Percentiles rank a stretch among this genome's conserved stretches.
Conservation (phyloP, 306 rosid species). For the Crataegus laevigata region DNA sequence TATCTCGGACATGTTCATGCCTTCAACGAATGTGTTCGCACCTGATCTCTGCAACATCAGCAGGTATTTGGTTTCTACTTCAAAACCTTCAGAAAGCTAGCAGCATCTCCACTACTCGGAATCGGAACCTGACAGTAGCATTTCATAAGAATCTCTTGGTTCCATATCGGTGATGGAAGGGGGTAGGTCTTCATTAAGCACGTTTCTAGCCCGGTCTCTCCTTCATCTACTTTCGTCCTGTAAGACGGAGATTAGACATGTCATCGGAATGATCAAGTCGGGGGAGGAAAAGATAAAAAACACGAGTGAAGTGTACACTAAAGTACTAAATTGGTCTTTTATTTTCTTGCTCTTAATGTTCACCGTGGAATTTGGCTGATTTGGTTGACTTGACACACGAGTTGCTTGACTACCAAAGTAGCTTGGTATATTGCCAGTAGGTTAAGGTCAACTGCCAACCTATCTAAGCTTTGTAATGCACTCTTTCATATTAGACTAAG, state of each 20-base stretch:
- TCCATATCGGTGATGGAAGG: slow-evolving; percentile 62
- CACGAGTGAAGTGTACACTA: not conserved
- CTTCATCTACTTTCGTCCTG: slow-evolving; percentile 37
- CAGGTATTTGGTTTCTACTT: not conserved
- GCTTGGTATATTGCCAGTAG: not conserved
- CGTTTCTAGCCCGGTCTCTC: slow-evolving; percentile 25
- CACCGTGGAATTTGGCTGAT: slow-evolving; percentile 46
- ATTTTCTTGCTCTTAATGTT: not conserved
- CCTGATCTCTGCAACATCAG: not conserved
- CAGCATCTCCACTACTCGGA: slow-evolving; percentile 41
- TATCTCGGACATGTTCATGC: slow-evolving; percentile 7
- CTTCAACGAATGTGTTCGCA: slow-evolving; percentile 36
- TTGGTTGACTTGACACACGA: slow-evolving; percentile 27
- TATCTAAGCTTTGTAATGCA: not conserved
- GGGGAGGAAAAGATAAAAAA: not conserved
- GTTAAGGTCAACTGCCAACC: not conserved
- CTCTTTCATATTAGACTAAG: not conserved
- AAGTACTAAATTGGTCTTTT: not conserved
- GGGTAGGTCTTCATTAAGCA: slow-evolving; percentile 19
- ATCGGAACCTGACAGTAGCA: slow-evolving; percentile 59
- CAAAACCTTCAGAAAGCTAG: not conserved
- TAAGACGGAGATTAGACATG: slow-evolving; percentile 10
- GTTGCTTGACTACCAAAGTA: slow-evolving; percentile 32
- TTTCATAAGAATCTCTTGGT: slow-evolving; percentile 60
- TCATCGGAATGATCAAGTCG: not conserved